Percentiles rank a stretch among this genome's conserved stretches.
phyloP scores from a whole-genome alignment of 2,329 filamentous ascomycete genomes.

The Zasmidium angulare region DNA sequence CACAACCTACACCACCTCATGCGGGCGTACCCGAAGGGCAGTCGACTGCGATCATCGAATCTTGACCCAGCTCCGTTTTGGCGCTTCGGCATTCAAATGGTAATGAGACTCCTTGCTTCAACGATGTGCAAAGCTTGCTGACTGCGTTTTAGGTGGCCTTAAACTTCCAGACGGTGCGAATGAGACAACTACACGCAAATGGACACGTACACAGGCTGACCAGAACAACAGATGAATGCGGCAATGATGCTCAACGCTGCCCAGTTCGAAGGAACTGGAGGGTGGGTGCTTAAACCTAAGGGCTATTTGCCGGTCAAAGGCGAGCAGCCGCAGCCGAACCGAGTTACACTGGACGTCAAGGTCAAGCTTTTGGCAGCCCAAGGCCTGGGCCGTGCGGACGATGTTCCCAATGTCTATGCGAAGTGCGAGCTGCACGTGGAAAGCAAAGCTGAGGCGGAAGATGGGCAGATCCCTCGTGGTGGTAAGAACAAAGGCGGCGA shows the following conservation, averaged over 20 bases:
- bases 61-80: constrained; percentile 82
- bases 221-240: constrained; percentile 60
- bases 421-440: constrained; percentile 82
- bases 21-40: constrained; percentile 82
- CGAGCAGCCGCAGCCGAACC: constrained; percentile 17
- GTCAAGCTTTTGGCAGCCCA: constrained; percentile 78
- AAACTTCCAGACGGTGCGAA: constrained; percentile 78
- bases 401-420: constrained; percentile 66
- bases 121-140: neutral
- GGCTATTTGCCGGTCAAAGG: constrained; percentile 59
- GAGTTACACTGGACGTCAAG: constrained; percentile 58
- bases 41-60: constrained; percentile 81
- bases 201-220: neutral
- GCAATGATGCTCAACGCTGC: constrained; percentile 96
- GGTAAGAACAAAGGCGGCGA: constrained; percentile 54
- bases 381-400: constrained; percentile 60
- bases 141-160: constrained; percentile 61
- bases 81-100: constrained; percentile 73
- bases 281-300: constrained; percentile 82
- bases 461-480: constrained; percentile 45
- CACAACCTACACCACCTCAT: constrained; percentile 83
- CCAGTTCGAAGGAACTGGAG: constrained; percentile 79
- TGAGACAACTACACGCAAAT: neutral
- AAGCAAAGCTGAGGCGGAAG: constrained; percentile 52
- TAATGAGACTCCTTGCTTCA: neutral